phyloP scores from a whole-genome alignment of 352 stramenopile genomes.

The Globisporangium canariense region DNA sequence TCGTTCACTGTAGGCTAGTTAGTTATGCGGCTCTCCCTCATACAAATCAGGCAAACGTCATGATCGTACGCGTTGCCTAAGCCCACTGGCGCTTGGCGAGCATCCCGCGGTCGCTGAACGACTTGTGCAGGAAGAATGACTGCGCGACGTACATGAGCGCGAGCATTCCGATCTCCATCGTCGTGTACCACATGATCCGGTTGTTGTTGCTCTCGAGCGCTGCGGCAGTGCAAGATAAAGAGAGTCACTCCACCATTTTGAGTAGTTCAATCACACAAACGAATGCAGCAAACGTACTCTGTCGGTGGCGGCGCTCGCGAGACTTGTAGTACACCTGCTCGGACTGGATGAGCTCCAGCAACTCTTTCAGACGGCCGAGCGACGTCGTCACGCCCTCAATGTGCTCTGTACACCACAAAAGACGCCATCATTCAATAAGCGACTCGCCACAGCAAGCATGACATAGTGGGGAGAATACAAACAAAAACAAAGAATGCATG shows the following conservation, averaged over 20 bases:
- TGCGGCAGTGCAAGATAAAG: constrained; percentile 18
- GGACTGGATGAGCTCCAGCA: constrained; percentile 70
- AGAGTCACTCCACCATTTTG: not conserved
- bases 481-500: not conserved
- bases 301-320: constrained; percentile 62
- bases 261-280: no score
- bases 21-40: not conserved
- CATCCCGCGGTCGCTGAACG: constrained; percentile 75
- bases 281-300: constrained; percentile 41
- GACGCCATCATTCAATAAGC: not conserved
- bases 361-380: constrained; percentile 49
- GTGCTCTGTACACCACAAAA: constrained; percentile 41
- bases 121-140: constrained; percentile 81
- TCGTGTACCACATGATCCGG: constrained; percentile 78
- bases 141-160: constrained; percentile 69
- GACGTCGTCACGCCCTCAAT: constrained; percentile 64
- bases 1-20: not conserved
- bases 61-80: constrained; percentile 17
- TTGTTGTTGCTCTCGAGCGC: constrained; percentile 75
- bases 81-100: constrained; percentile 72
- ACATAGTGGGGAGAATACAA: not conserved
- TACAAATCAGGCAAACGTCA: not conserved
- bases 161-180: constrained; percentile 61
- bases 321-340: constrained; percentile 79
- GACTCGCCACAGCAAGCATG: not conserved